Base-by-base conservation (phyloP, 306 rosid genomes). In the Cucumis melo region DNA sequence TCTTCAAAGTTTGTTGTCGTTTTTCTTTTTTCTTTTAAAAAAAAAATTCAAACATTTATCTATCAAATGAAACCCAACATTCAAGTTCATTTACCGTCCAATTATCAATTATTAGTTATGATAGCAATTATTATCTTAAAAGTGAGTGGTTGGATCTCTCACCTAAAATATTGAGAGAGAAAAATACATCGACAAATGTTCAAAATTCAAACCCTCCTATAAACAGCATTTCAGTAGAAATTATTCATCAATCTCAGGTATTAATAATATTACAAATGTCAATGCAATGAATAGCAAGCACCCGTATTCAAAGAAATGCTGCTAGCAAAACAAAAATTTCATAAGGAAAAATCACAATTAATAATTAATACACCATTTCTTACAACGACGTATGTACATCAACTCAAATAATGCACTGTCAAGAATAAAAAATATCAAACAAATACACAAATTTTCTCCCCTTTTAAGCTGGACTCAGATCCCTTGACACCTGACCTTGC, bases 401-500 rank as follows among this genome's bases (percentile, higher is more conserved):
- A 72, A 72, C 76, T 72, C 76, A 72, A 72, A 50, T 72, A 72
- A 72, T 72, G 57, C 73, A 66, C n/a, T 58, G 67, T 16, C 78
- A 77, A 68, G 78, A 81, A 78, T 75, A 67, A 76, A 72, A 78
- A 83, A 71, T 71, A 71, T 71, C 58, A 82, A 84, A 82, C 77
- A 78, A 79, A 78, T 59, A 79, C 50, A 74, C 64, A 74, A 16
- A 15, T 66, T 23, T 39, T 19, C 60, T 38, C 76, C 82, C 82
- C 87, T 53, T 83, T 78, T 83, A 94, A 73, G 95, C 77, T 75
- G 87, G 88, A 80, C 83, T 89, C 76, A 90, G 85, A 92, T 95
- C 93, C 63, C 89, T 51, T 19, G 96, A 89, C 76, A 82, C 88
- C 87, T 88, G 98, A 65, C 99, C 98, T 81, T 92, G 99, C 99